Evolutionary conservation across 768 basidiomycete species (phyloP).

Genomic region (Leccinellum luteum): DNA sequence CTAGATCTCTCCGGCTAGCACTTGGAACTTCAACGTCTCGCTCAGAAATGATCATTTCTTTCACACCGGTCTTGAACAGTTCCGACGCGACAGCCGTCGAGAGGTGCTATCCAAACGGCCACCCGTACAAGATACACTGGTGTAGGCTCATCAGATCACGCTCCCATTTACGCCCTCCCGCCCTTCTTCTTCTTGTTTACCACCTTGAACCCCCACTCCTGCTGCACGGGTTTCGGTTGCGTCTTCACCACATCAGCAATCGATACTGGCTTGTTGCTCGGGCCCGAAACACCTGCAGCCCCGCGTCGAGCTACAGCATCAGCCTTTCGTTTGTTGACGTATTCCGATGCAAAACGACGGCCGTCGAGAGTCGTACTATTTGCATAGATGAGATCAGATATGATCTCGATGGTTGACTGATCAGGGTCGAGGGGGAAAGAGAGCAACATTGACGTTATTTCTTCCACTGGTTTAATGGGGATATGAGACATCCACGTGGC

Average conservation of each 20-base stretch:
- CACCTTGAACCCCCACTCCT: conserved; percentile 90
- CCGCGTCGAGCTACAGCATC: conserved; percentile 65
- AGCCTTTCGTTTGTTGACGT: conserved; percentile 79
- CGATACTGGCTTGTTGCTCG: conserved; percentile 54
- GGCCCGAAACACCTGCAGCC: conserved; percentile 32
- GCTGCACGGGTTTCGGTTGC: conserved; percentile 70
- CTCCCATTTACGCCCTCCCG: conserved; percentile 44
- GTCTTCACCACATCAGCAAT: conserved; percentile 91
- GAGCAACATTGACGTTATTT: conserved; percentile 93
- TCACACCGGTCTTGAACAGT: not conserved
- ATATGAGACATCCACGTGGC: conserved; percentile 16
- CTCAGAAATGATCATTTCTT: not conserved
- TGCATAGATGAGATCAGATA: conserved; percentile 92
- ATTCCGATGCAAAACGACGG: conserved; percentile 91
- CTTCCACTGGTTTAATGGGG: conserved; percentile 67
- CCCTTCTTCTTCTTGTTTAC: conserved; percentile 96
- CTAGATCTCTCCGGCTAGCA: not conserved
- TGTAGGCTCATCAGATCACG: not conserved
- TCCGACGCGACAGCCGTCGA: not conserved
- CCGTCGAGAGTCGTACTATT: conserved; percentile 95
- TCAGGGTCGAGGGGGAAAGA: conserved; percentile 92
- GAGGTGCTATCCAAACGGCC: conserved; percentile 24
- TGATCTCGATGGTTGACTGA: conserved; percentile 80
- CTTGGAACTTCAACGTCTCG: not conserved
- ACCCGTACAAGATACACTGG: conserved; percentile 15